A percentile compares a stretch with the other conserved stretches of the same genome.
Evolutionary conservation across 2,329 filamentous ascomycete genomes (phyloP).

Genomic region (Fusarium cyanostomum): DNA sequence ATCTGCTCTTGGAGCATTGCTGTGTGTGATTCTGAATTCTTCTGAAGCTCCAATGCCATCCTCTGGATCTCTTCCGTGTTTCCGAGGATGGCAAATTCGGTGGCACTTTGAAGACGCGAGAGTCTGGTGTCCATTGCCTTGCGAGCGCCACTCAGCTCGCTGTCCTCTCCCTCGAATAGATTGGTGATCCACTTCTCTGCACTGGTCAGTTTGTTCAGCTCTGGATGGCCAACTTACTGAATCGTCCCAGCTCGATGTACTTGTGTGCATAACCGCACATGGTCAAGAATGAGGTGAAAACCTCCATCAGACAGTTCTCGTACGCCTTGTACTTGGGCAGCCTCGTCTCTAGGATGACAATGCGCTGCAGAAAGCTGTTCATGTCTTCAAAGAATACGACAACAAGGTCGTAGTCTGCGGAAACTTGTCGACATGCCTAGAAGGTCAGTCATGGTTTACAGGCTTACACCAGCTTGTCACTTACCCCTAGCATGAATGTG

Average conservation of each 20-base stretch:
- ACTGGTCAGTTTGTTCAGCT: neutral
- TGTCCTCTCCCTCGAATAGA: slow-evolving; percentile 43
- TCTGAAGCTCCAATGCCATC: slow-evolving; percentile 39
- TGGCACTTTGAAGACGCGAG: slow-evolving; percentile 43
- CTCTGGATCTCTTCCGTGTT: slow-evolving; percentile 45
- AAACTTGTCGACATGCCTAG: slow-evolving; percentile 43
- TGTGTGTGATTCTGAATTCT: slow-evolving; percentile 39
- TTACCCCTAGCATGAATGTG: slow-evolving; percentile 44
- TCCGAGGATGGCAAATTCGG: slow-evolving; percentile 46
- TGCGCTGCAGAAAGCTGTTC: slow-evolving; percentile 49
- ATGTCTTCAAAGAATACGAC: slow-evolving; percentile 51
- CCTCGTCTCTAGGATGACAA: slow-evolving; percentile 47
- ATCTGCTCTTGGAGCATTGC: slow-evolving; percentile 43
- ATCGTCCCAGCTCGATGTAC: slow-evolving; percentile 46
- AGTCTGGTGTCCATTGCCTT: slow-evolving; percentile 44
- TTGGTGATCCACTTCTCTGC: slow-evolving; percentile 45
- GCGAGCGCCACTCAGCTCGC: slow-evolving; percentile 44
- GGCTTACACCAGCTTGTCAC: neutral
- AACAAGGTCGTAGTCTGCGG: slow-evolving; percentile 51
- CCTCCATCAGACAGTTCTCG: slow-evolving; percentile 47
- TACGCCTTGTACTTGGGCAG: slow-evolving; percentile 44
- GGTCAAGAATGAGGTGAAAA: slow-evolving; percentile 47
- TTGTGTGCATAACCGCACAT: slow-evolving; percentile 48
- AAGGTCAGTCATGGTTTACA: neutral
- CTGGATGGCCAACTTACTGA: slow-evolving; percentile 31